These are phyloP conservation scores for Hyphopichia wangnamkhiaoensis DNA, from an alignment of 1,139 yeast genomes.

Conservation along the genomic window DNA sequence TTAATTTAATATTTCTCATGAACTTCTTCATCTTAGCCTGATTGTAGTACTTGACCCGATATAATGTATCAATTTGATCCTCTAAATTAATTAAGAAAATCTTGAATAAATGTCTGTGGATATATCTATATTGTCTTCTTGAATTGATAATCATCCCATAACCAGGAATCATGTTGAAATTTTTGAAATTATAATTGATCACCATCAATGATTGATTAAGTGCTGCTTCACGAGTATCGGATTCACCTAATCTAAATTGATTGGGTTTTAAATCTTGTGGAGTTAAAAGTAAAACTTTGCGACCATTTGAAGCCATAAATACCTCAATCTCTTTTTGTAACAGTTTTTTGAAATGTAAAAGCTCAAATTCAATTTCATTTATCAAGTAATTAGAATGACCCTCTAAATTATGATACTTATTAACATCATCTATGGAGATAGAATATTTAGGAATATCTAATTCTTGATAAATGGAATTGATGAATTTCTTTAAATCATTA, in stretches of 20 bases:
- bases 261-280: constrained; percentile 28
- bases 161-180: constrained; percentile 39
- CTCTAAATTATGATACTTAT: constrained; percentile 32
- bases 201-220: constrained; percentile 15
- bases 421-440: constrained; percentile 28
- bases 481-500: constrained; percentile 9
- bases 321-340: constrained; percentile 36
- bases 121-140: constrained; percentile 23
- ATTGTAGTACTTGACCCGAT: constrained; percentile 36
- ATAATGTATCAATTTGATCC: constrained; percentile 40
- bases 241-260: constrained; percentile 33
- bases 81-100: constrained; percentile 40
- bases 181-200: constrained; percentile 30
- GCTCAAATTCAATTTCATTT: constrained; percentile 30
- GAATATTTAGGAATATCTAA: constrained; percentile 30
- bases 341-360: constrained; percentile 28
- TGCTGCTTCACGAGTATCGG: constrained; percentile 7
- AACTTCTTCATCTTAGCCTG: constrained; percentile 27
- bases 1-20: constrained; percentile 24
- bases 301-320: constrained; percentile 22
- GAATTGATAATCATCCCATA: constrained; percentile 30
- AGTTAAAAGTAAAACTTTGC: constrained; percentile 22
- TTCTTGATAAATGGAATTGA: constrained; percentile 23
- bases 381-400: constrained; percentile 1
- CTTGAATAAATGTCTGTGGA: constrained; percentile 38